Percentiles rank a stretch among this genome's conserved stretches.
These are phyloP conservation scores for Rhododendron mucronatum DNA, from an alignment of 148 eudicot species.

Conservation along the genomic window DNA sequence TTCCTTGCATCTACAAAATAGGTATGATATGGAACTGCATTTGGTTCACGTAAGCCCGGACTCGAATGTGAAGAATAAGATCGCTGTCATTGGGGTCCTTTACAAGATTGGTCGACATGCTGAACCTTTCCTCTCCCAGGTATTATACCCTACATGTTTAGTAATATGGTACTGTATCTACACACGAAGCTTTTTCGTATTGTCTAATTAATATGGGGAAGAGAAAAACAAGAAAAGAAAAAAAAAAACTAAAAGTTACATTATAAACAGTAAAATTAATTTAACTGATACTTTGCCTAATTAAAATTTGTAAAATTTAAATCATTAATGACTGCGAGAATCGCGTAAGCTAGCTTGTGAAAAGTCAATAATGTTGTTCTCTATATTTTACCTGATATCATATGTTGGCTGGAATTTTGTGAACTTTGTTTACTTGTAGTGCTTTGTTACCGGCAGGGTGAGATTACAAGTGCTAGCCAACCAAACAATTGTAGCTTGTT, in stretches of 20 bases:
- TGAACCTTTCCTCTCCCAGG: slow-evolving; percentile 46
- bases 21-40: slow-evolving; percentile 60
- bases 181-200: not conserved
- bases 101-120: slow-evolving; percentile 48
- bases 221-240: no score
- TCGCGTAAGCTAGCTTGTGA: not conserved
- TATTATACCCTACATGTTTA: slow-evolving; percentile 5
- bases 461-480: not conserved
- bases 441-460: not conserved
- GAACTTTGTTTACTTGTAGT: not conserved
- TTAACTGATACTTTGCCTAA: not conserved
- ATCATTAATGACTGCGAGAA: not conserved
- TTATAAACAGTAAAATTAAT: no score
- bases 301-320: not conserved
- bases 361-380: not conserved
- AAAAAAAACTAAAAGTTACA: no score
- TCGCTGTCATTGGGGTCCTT: slow-evolving; percentile 45
- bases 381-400: not conserved
- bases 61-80: slow-evolving; percentile 16
- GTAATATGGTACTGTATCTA: not conserved
- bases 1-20: not conserved
- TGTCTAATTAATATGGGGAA: no score
- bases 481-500: not conserved
- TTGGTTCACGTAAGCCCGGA: slow-evolving; percentile 49
- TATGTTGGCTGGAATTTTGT: not conserved